Evolutionary conservation across 2,329 filamentous ascomycete genomes (phyloP), one percentile per base, ranked within the genome.

Genomic region (Huntiella decipiens): DNA sequence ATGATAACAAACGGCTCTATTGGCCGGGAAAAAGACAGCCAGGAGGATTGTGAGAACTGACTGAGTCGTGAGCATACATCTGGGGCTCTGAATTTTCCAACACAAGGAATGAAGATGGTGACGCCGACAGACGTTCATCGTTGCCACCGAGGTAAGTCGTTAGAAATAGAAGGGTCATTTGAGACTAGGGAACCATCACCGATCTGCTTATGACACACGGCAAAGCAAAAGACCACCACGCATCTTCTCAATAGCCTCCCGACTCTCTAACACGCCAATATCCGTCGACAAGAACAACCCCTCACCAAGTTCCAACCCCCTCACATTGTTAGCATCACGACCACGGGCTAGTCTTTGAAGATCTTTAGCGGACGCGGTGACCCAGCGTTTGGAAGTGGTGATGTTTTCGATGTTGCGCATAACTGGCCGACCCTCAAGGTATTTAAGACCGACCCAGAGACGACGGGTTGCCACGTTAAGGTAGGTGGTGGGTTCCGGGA

Each of bases 371-470:
- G 75, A 68, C 51, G 84, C 67, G 54, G 71, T 80, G 58, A 92
- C 71, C 54, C 75, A 63, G 52, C 84, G 71, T 55, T 74, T 87
- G 7, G 85, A 81, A 61, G 79, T 88, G 56, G 73, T 80, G 50
- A 93, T 66, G 57, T 80, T 60, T 42, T 62, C 60, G 56, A 88
- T 70, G 52, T 74, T 70, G 51, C 67, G 68, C 53, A 95, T 63
- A 16, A 94, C 85, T 4, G 87, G 84, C 60, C 78, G 69, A 57
- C 81, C 81, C 54, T 86, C 77, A 74, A 74, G 83, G 71, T 94
- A 94, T 66, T 94, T 94, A 56, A 94, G 66, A 1, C 85, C 85
- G 10, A 95, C 63, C 87, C 87, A 95, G 53, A 95, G 65, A 50
- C 87, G 71, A 57, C 83, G 71, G 35, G 67, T 70, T 4, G 85